These are phyloP conservation scores for Physcomitrium patens DNA, from an alignment of 225 moss, liverwort and hornwort species.

Conservation along the genomic window DNA sequence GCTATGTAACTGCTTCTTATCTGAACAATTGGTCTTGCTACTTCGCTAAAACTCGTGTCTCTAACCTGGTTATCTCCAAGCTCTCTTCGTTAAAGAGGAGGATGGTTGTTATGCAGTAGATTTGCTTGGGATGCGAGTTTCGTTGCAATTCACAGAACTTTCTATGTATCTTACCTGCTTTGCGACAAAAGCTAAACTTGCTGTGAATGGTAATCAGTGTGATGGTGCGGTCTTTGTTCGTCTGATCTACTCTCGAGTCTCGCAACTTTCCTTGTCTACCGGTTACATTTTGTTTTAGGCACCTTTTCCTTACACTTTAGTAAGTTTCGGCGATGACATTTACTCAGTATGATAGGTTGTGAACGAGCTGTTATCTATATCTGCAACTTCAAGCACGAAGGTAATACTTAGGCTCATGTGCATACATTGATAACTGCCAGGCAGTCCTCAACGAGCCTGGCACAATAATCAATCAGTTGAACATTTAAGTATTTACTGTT, in stretches of 20 bases:
- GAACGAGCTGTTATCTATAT: slow-evolving; percentile 29
- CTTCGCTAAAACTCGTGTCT: slow-evolving; percentile 37
- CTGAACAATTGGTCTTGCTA: slow-evolving; percentile 12
- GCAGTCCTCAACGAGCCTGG: slow-evolving; percentile 28
- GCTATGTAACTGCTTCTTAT: background rate
- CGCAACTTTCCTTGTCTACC: no score
- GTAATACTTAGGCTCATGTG: slow-evolving; percentile 35
- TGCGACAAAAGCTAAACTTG: slow-evolving; percentile 27
- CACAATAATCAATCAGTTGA: slow-evolving; percentile 19
- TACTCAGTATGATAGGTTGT: slow-evolving; percentile 37
- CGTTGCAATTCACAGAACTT: slow-evolving; percentile 42
- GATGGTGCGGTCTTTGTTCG: slow-evolving; percentile 39
- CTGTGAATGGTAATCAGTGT: slow-evolving; percentile 40
- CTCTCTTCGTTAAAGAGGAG: slow-evolving; percentile 33
- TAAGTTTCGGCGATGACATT: slow-evolving; percentile 24
- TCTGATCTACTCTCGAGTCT: no score
- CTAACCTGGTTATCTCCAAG: slow-evolving; percentile 40
- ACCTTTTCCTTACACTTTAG: slow-evolving; percentile 26
- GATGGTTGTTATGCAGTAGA: slow-evolving; percentile 36
- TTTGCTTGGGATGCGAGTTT: slow-evolving; percentile 36
- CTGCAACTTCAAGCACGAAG: slow-evolving; percentile 37
- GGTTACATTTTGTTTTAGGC: slow-evolving; percentile 11
- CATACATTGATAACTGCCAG: slow-evolving; percentile 32
- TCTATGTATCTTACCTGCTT: slow-evolving; percentile 30
- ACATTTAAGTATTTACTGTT: slow-evolving; percentile 20